These are phyloP conservation scores for Endoconidiophora polonica DNA, from an alignment of 2,329 filamentous ascomycete species.

Conservation along the genomic window DNA sequence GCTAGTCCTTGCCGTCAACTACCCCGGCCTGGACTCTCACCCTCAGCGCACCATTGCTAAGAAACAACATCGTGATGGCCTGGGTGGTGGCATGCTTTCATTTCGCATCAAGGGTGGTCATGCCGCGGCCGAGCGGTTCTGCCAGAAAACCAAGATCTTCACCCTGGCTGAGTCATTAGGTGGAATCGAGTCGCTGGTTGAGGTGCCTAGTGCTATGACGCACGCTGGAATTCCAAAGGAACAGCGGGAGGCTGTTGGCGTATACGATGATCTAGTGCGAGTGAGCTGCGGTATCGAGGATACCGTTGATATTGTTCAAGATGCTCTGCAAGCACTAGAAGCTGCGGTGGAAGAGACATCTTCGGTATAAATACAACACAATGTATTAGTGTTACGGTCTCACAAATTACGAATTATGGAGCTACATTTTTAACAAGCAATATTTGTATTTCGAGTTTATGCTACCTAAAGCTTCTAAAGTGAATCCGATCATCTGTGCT, in stretches of 20 bases:
- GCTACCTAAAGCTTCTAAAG: neutral
- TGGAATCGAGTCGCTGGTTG: constrained; percentile 79
- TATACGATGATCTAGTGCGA: constrained; percentile 86
- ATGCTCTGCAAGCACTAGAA: constrained; percentile 71
- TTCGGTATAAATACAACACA: constrained; percentile 12
- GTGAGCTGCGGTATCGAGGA: constrained; percentile 94
- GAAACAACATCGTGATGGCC: constrained; percentile 82
- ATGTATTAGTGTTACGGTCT: neutral
- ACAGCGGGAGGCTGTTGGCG: constrained; percentile 78
- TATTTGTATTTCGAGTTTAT: constrained; percentile 11
- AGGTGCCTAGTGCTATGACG: constrained; percentile 91
- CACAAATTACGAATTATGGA: no score
- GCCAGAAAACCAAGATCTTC: constrained; percentile 75
- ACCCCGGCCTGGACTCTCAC: constrained; percentile 79
- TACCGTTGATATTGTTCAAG: constrained; percentile 61
- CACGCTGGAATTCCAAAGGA: constrained; percentile 87
- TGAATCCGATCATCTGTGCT: neutral
- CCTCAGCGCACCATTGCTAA: constrained; percentile 69
- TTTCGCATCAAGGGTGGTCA: constrained; percentile 86
- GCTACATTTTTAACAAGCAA: neutral
- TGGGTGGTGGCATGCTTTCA: constrained; percentile 94
- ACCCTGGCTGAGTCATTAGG: constrained; percentile 85
- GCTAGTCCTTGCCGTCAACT: constrained; percentile 81
- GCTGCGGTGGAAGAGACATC: constrained; percentile 37
- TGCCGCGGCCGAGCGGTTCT: constrained; percentile 78